Evolutionary conservation across 495 filamentous ascomycete species (phyloP), one percentile per base, ranked within the genome.

Genomic region (Cercophora newfieldiana): DNA sequence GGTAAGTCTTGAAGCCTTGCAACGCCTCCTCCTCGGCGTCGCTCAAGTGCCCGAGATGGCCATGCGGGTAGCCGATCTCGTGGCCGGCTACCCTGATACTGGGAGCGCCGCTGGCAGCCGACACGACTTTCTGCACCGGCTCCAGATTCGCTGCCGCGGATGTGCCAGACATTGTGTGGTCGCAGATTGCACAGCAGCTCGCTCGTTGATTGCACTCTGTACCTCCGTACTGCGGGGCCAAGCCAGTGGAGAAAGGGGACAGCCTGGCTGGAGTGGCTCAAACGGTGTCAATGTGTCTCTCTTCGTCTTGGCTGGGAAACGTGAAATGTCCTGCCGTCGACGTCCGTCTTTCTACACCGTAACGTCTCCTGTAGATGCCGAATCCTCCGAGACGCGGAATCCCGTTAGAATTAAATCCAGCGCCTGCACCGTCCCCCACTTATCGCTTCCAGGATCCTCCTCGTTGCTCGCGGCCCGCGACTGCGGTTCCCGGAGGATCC

Each of bases 1-100:
- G 83, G 49, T 88, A 70, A 2, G 71, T 67, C 81, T 92, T 94
- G 81, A 96, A 96, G 33, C 83, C 80, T 19, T 71, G 74, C 24
- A 96, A 79, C 49, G 86, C 85, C 54, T 79, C 75, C 69, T 89
- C 87, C 74, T 96, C 90, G 63, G 87, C 83, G 25, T 82, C 77
- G 24, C 81, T 90, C 31, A 96, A 82, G 74, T 93, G 89, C 31
- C 91, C 87, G 56, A 93, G 76, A 73, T 95, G 92, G 28, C 90
- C 92, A 47, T 80, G 69, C 24, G 84, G 84, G 66, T 81, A 87
- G n/a, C 83, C 83, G 63, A 85, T 76, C 44, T 83, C 81, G 67
- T 76, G 73, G 53, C 72, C 74, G 31, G 61, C 69, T 7, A 62
- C 65, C 69, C 71, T 75, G 62, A 51, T 55, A 44, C 37, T 44